Conservation (phyloP, 2,329 filamentous ascomycete species). For the Fusarium domesticum region DNA sequence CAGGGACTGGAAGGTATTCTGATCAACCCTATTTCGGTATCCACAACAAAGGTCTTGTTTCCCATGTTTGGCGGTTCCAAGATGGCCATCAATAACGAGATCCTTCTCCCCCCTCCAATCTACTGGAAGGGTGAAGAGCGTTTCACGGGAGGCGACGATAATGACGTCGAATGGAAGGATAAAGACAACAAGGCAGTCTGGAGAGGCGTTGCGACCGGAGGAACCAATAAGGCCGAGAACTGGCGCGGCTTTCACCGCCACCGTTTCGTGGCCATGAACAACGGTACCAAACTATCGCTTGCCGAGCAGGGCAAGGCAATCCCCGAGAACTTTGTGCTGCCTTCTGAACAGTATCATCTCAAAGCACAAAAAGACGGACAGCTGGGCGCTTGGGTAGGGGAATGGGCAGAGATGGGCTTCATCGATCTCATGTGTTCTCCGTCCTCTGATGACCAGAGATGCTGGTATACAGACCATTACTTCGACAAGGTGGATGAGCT, state of each 20-base stretch:
- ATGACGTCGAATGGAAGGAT: conserved; percentile 54
- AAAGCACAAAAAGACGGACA: conserved; percentile 42
- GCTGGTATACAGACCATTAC: conserved; percentile 49
- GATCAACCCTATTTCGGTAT: conserved; percentile 56
- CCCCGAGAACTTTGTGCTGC: conserved; percentile 54
- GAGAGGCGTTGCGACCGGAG: conserved; percentile 67
- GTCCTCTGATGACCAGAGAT: conserved; percentile 36
- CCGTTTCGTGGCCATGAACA: conserved; percentile 71
- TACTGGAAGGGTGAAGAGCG: conserved; percentile 63
- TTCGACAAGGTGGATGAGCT: conserved; percentile 41
- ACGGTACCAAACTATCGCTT: conserved; percentile 54
- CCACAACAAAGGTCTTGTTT: conserved; percentile 55
- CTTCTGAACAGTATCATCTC: conserved; percentile 46
- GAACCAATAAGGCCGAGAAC: conserved; percentile 55
- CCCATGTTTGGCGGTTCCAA: conserved; percentile 70
- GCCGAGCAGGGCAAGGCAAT: conserved; percentile 44
- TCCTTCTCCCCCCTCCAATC: conserved; percentile 66
- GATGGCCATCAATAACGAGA: conserved; percentile 66
- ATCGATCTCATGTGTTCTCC: conserved; percentile 53
- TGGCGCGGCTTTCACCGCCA: conserved; percentile 75
- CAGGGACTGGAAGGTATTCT: conserved; percentile 63
- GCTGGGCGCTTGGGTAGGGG: conserved; percentile 49
- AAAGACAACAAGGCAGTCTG: conserved; percentile 57
- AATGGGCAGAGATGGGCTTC: conserved; percentile 51
- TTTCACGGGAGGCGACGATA: conserved; percentile 56